Evolutionary conservation across 257 asterid species (phyloP).

Genomic region (Coffea eugenioides): DNA sequence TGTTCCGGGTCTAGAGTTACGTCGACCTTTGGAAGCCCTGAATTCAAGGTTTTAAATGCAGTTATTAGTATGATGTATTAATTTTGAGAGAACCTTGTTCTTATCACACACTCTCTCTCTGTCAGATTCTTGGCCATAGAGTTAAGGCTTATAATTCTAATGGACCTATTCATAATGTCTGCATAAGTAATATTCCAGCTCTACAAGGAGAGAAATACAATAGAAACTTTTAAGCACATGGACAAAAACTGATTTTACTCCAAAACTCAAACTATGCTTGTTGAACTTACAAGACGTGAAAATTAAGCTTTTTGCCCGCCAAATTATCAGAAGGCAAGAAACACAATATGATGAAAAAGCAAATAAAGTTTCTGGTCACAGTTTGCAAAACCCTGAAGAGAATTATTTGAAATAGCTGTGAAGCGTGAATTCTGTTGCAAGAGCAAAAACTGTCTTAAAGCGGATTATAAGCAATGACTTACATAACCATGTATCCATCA

Average conservation of each 20-base stretch:
- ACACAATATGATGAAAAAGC: neutral
- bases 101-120: neutral
- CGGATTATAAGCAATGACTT: conserved; percentile 30
- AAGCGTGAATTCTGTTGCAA: conserved; percentile 7
- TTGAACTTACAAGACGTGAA: neutral
- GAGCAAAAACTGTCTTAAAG: conserved; percentile 11
- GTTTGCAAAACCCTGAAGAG: neutral
- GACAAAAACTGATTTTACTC: neutral
- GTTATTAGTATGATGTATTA: conserved; percentile 11
- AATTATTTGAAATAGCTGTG: neutral
- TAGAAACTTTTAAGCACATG: neutral
- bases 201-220: neutral
- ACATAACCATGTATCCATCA: conserved; percentile 52
- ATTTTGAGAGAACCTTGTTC: neutral
- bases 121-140: neutral
- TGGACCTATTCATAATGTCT: neutral
- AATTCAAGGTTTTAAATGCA: conserved; percentile 18
- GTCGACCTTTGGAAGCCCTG: conserved; percentile 64
- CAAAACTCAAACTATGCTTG: neutral
- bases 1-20: conserved; percentile 40
- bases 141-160: neutral
- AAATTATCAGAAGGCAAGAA: neutral
- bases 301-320: neutral
- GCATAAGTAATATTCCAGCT: neutral
- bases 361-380: too few species aligned